Evolutionary conservation across 148 eudicot genomes (phyloP).

Genomic region (Salicornia ramosissima): DNA sequence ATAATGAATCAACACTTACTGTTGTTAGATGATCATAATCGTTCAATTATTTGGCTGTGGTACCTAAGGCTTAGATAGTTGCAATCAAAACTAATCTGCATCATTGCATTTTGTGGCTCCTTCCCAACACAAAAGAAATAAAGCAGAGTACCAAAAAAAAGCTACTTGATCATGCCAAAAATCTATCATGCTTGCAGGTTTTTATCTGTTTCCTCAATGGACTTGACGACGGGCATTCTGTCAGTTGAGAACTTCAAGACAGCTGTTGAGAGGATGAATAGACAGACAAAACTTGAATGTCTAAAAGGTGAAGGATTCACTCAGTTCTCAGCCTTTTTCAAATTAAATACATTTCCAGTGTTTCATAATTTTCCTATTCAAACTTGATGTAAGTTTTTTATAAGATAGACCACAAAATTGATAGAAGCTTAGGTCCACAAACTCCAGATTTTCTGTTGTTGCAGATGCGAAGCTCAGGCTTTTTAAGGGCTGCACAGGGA

Average conservation of each 20-base stretch:
- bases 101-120: background rate
- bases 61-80: too few relatives aligned
- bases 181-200: conserved; percentile 40
- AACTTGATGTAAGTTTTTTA: background rate
- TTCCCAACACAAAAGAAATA: background rate
- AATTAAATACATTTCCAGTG: background rate
- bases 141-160: background rate
- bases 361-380: too few relatives aligned
- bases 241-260: conserved; percentile 62
- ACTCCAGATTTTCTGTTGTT: background rate
- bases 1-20: background rate
- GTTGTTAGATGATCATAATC: too few relatives aligned
- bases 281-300: conserved; percentile 70
- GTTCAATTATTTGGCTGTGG: background rate
- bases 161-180: conserved; percentile 11
- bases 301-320: conserved; percentile 49
- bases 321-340: background rate
- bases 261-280: conserved; percentile 49
- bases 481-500: background rate
- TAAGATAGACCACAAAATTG: background rate
- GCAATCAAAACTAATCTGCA: background rate
- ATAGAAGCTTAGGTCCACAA: background rate
- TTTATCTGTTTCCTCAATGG: conserved; percentile 62
- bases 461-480: background rate
- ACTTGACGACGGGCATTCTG: conserved; percentile 55